Base-by-base conservation (phyloP, 1,284 basidiomycete species). In the Coniferiporia sulphurascens region DNA sequence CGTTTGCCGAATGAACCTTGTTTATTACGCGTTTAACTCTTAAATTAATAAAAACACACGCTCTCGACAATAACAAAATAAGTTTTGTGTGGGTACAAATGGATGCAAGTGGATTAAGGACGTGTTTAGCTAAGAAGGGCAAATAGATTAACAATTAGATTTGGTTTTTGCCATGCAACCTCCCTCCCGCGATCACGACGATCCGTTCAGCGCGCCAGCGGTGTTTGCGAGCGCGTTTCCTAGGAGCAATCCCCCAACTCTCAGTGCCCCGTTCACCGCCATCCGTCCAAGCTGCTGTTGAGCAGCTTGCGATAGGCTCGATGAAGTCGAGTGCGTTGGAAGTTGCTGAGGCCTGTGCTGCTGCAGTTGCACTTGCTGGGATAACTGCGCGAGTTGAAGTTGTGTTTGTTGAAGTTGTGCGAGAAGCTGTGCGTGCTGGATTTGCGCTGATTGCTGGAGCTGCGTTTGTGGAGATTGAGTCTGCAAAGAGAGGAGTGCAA, bases 11-110 rank as follows among this genome's bases (percentile, higher is more conserved):
- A n/a, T 45, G 13, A 56, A 50, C 55, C 35, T 50, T 56, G 45
- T 48, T 48, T 56, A 48, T 48, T 56, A 48, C 45, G 46, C 55
- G 55, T 48, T 43, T 12, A 43, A 2, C 3, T 13, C 41, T 43
- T 43, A 2, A 2, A 27, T n/a, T n/a, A 27, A 27, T 27, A 27
- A 27, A 27, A 27, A 27, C 27, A 27, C 27, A 27, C 27, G 27
- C 27, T 27, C 27, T 27, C 3, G 27, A 27, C 5, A 27, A 27
- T 27, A 27, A 27, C 5, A 27, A 27, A 27, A 27, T 27, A 27
- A 27, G 5, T 27, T 2, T 27, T 27, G 2, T 27, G 27, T 27
- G 27, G 27, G 27, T 27, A 27, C 5, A 27, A 27, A 27, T 27
- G 27, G 27, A 5, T 27, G 27, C 27, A 27, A 27, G 27, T 27